Evolutionary conservation across 2,329 filamentous ascomycete species (phyloP).

Genomic region (Trichoderma brevicompactum): DNA sequence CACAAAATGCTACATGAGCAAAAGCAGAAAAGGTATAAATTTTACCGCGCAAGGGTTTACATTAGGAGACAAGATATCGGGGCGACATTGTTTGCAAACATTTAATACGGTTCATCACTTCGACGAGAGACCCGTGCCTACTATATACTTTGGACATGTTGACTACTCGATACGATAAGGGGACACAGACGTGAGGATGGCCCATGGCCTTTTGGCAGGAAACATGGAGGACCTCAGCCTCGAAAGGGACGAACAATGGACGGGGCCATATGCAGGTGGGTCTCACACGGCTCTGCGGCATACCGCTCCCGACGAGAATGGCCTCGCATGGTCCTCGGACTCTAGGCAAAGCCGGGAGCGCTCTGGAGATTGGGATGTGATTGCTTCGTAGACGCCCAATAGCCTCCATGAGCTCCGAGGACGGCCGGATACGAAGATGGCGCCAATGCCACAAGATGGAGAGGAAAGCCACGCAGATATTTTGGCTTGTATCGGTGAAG

Average conservation of each 20-base stretch:
- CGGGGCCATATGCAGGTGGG: constrained; percentile 11
- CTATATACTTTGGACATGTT: constrained; percentile 12
- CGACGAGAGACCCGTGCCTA: not conserved
- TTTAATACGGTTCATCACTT: not conserved
- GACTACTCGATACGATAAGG: not conserved
- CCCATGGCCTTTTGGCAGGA: not conserved
- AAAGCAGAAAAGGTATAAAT: not conserved
- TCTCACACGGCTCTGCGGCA: constrained; percentile 40
- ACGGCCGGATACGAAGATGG: constrained; percentile 10
- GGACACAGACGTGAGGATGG: constrained; percentile 19
- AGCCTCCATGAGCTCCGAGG: constrained; percentile 12
- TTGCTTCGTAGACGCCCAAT: not conserved
- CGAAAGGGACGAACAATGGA: constrained; percentile 6
- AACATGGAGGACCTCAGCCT: not conserved
- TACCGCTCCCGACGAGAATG: constrained; percentile 44
- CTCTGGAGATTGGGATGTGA: not conserved
- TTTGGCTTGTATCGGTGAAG: not conserved
- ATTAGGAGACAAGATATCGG: not conserved
- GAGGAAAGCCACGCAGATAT: constrained; percentile 20
- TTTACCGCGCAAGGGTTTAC: not conserved
- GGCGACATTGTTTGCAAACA: not conserved
- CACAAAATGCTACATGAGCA: not conserved
- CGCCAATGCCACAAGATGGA: constrained; percentile 4
- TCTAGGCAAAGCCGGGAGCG: not conserved
- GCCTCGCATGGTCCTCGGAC: constrained; percentile 41